These are phyloP conservation scores for Brassica carinata DNA, from an alignment of 345 rosid genomes.

Conservation along the genomic window DNA sequence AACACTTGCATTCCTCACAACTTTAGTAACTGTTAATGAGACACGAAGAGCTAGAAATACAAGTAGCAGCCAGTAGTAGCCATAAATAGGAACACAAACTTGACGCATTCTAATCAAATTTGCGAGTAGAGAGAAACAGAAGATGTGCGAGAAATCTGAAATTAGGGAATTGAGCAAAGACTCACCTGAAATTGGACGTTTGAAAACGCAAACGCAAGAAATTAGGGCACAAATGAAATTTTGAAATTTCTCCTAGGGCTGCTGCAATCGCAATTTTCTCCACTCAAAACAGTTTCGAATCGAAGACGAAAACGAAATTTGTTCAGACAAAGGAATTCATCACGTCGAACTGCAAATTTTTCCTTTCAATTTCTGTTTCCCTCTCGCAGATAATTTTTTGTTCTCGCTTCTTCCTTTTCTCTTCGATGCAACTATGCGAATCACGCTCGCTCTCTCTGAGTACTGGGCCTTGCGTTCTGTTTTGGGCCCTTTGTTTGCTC, in stretches of 20 bases:
- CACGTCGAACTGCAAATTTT: slow-evolving; percentile 17
- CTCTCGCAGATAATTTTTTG: slow-evolving; percentile 21
- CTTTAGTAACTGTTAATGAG: slow-evolving; percentile 11
- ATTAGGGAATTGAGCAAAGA: slow-evolving; percentile 30
- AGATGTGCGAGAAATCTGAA: slow-evolving; percentile 11
- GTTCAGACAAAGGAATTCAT: background rate
- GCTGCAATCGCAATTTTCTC: slow-evolving; percentile 20
- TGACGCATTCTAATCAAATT: slow-evolving; percentile 37
- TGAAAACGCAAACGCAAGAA: slow-evolving; percentile 40
- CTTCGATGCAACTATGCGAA: background rate
- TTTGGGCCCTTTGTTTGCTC: background rate
- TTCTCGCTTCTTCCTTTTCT: background rate
- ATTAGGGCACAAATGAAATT: slow-evolving; percentile 43
- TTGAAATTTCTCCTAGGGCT: slow-evolving; percentile 48
- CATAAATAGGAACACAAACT: background rate
- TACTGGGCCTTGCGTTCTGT: background rate
- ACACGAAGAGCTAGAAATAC: slow-evolving; percentile 13
- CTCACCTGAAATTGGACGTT: slow-evolving; percentile 48
- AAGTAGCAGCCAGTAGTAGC: background rate
- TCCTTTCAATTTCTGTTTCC: slow-evolving; percentile 28
- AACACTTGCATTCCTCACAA: slow-evolving; percentile 73
- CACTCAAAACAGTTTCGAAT: background rate
- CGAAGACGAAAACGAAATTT: background rate
- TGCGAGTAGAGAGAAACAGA: background rate
- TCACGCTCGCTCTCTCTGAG: background rate